Conservation (phyloP, 1,284 basidiomycete genomes). For the Cystobasidiaceae sp. region DNA sequence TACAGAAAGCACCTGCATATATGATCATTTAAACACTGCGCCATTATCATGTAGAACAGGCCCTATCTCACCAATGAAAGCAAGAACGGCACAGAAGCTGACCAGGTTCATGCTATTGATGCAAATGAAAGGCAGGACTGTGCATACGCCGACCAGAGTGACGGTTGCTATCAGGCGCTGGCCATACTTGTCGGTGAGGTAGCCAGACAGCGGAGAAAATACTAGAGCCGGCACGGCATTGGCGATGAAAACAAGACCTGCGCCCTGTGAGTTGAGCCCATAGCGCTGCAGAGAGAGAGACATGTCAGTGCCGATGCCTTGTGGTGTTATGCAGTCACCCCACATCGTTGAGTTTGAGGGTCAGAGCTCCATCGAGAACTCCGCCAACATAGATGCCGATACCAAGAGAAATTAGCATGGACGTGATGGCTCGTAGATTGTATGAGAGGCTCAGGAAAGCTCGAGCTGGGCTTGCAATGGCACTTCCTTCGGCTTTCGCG, state of each 20-base stretch:
- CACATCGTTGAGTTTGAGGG: not conserved
- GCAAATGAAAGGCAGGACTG: conserved; percentile 35
- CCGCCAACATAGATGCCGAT: conserved; percentile 37
- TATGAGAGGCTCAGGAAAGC: conserved; percentile 9
- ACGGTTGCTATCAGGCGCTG: conserved; percentile 32
- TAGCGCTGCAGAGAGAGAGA: conserved; percentile 36
- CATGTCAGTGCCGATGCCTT: not conserved
- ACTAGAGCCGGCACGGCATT: conserved; percentile 36
- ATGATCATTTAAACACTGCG: not conserved
- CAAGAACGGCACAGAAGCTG: conserved; percentile 39
- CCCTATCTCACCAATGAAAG: conserved; percentile 31
- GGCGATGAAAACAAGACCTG: conserved; percentile 40
- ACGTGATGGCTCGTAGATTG: conserved; percentile 10
- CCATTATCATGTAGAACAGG: not conserved
- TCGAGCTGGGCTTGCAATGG: not conserved
- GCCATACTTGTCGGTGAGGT: conserved; percentile 33
- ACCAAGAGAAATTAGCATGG: conserved; percentile 31
- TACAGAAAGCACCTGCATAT: conserved; percentile 21
- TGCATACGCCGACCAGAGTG: conserved; percentile 30
- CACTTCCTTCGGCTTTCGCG: not conserved
- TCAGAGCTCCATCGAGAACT: conserved; percentile 32
- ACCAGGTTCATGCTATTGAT: conserved; percentile 36
- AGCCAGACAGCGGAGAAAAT: conserved; percentile 24
- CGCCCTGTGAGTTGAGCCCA: conserved; percentile 33
- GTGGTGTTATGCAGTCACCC: not conserved